Conservation (phyloP, 2,329 filamentous ascomycete genomes). For the Aspergillus jensenii region DNA sequence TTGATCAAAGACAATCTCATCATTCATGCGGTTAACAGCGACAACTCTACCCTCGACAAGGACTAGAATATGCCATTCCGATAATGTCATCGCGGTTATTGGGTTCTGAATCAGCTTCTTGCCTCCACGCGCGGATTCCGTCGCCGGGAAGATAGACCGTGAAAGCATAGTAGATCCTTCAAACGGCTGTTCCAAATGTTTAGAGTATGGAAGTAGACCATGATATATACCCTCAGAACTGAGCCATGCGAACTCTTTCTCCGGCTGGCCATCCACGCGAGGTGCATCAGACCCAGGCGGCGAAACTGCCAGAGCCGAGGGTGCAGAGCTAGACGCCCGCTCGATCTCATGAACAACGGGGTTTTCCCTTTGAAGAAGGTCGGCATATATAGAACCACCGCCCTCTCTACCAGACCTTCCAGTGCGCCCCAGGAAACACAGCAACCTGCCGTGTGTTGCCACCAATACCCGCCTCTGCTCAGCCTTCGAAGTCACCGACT, state of each 20-base stretch:
- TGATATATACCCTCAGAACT: slow-evolving; percentile 83
- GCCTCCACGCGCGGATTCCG: slow-evolving; percentile 64
- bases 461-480: slow-evolving; percentile 78
- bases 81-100: slow-evolving; percentile 78
- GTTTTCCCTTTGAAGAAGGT: slow-evolving; percentile 82
- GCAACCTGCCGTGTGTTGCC: slow-evolving; percentile 72
- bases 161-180: slow-evolving; percentile 75
- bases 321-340: slow-evolving; percentile 57
- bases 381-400: slow-evolving; percentile 79
- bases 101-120: slow-evolving; percentile 67
- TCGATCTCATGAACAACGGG: slow-evolving; percentile 73
- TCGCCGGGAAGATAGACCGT: slow-evolving; percentile 68
- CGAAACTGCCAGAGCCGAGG: slow-evolving; percentile 71
- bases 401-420: slow-evolving; percentile 73
- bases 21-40: slow-evolving; percentile 82
- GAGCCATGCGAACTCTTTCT: slow-evolving; percentile 79
- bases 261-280: slow-evolving; percentile 52
- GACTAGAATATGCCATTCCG: slow-evolving; percentile 88
- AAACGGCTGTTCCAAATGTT: slow-evolving; percentile 73
- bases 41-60: slow-evolving; percentile 81
- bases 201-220: slow-evolving; percentile 70
- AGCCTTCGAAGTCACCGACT: slow-evolving; percentile 65
- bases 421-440: slow-evolving; percentile 78
- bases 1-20: slow-evolving; percentile 83
- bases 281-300: slow-evolving; percentile 68